Conservation (phyloP, 2,329 filamentous ascomycete genomes). For the Pochonia chlamydosporia region DNA sequence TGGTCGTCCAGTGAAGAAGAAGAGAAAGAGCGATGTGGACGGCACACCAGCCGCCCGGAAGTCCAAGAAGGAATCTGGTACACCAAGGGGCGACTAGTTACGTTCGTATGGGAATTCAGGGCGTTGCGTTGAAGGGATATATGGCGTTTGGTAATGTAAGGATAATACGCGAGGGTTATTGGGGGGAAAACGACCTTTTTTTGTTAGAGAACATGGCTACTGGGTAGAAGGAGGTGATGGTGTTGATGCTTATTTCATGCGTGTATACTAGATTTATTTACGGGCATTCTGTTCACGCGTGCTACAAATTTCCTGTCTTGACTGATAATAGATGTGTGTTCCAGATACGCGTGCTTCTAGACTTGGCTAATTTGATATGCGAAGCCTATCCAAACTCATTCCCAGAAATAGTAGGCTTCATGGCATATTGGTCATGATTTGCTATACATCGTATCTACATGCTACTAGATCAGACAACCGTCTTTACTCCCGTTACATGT, state of each 20-base stretch:
- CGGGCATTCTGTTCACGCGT: too few relatives aligned
- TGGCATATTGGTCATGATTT: background rate
- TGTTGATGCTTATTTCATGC: too few relatives aligned
- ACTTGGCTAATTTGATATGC: too few relatives aligned
- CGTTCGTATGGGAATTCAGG: background rate
- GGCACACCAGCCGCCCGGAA: slow-evolving; percentile 28
- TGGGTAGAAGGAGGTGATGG: too few relatives aligned
- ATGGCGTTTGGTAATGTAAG: background rate
- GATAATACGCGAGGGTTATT: background rate
- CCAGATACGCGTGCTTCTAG: too few relatives aligned
- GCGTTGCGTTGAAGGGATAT: background rate
- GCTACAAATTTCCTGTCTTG: too few relatives aligned
- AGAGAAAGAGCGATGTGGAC: slow-evolving; percentile 49
- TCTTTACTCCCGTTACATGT: background rate
- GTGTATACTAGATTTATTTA: background rate
- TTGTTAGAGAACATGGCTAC: too few relatives aligned
- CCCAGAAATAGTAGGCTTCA: too few relatives aligned
- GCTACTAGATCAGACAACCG: background rate
- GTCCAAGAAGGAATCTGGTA: slow-evolving; percentile 27
- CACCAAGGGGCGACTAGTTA: slow-evolving; percentile 12
- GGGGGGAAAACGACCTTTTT: background rate
- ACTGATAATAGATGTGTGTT: too few relatives aligned
- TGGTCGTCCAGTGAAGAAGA: slow-evolving; percentile 49
- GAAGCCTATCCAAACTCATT: too few relatives aligned
- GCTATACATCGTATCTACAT: slow-evolving; percentile 1